phyloP scores from a whole-genome alignment of 208 protist genomes.

The Borovskyia barvae region DNA sequence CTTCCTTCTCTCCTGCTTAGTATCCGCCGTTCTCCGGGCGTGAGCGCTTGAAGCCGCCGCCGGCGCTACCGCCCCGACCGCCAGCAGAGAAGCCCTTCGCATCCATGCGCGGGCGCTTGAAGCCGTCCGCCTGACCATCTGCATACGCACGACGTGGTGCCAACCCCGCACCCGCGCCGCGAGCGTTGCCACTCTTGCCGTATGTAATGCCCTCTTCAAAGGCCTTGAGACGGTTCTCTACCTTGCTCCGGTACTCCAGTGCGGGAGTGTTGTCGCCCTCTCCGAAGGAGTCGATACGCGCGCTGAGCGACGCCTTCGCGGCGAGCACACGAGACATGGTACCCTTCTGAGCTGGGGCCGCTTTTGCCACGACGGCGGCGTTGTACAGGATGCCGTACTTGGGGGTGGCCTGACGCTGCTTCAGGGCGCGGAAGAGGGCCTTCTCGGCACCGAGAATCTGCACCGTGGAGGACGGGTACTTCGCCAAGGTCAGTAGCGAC shows the following conservation, averaged over 20 bases:
- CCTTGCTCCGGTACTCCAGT: conserved; percentile 91
- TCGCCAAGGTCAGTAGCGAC: conserved; percentile 97
- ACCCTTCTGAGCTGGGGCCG: conserved; percentile 91
- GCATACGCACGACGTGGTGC: conserved; percentile 56
- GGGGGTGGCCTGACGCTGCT: conserved; percentile 98
- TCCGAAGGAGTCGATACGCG: conserved; percentile 98
- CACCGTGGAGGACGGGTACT: conserved; percentile 98
- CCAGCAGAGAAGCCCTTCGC: conserved; percentile 19
- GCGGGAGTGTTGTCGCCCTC: conserved; percentile 89
- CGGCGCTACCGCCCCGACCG: conserved; percentile 2
- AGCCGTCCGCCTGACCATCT: conserved; percentile 38
- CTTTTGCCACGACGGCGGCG: conserved; percentile 96
- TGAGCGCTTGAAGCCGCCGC: conserved; percentile 17
- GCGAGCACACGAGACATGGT: conserved; percentile 97
- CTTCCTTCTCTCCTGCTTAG: conserved; percentile 1
- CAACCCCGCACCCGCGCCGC: conserved; percentile 60
- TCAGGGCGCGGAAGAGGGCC: conserved; percentile 97
- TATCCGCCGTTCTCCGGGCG: conserved; percentile 5
- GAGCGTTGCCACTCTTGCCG: conserved; percentile 85
- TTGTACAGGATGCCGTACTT: conserved; percentile 99
- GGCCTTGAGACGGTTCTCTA: conserved; percentile 84
- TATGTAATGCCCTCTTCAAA: conserved; percentile 91
- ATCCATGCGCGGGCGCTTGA: conserved; percentile 52
- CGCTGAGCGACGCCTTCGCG: conserved; percentile 97
- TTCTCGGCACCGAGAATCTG: conserved; percentile 99